phyloP scores from a whole-genome alignment of 441 rosid species.

The Codiaeum variegatum region DNA sequence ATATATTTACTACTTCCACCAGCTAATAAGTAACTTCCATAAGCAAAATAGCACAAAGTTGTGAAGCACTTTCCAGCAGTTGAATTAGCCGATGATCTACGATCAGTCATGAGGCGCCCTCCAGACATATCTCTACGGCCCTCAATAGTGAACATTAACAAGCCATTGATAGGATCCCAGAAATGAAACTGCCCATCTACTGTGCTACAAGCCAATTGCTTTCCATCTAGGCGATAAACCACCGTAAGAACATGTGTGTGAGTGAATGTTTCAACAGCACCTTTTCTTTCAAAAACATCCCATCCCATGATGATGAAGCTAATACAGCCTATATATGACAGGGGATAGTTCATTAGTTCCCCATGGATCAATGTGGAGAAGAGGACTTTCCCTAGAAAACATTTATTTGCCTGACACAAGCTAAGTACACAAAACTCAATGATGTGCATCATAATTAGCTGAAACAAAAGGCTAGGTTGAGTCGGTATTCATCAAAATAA shows the following conservation, averaged over 20 bases:
- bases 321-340: constrained; percentile 56
- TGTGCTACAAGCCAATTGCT: constrained; percentile 85
- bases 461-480: neutral
- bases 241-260: constrained; percentile 90
- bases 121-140: constrained; percentile 97
- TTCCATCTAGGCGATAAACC: constrained; percentile 94
- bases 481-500: neutral
- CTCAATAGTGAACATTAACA: constrained; percentile 87
- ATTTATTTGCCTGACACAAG: neutral
- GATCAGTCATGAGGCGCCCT: constrained; percentile 89
- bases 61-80: constrained; percentile 93
- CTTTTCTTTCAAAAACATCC: constrained; percentile 95
- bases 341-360: constrained; percentile 7
- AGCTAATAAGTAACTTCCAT: constrained; percentile 89
- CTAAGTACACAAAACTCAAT: neutral
- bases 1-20: constrained; percentile 96
- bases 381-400: neutral
- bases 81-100: constrained; percentile 88
- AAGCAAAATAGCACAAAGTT: constrained; percentile 87
- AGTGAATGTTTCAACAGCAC: constrained; percentile 75
- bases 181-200: constrained; percentile 93
- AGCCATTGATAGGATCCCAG: constrained; percentile 92
- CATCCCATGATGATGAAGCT: constrained; percentile 99
- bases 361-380: constrained; percentile 5
- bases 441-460: neutral